Evolutionary conservation across 2,329 filamentous ascomycete species (phyloP).

Genomic region (Orbilia quercus): DNA sequence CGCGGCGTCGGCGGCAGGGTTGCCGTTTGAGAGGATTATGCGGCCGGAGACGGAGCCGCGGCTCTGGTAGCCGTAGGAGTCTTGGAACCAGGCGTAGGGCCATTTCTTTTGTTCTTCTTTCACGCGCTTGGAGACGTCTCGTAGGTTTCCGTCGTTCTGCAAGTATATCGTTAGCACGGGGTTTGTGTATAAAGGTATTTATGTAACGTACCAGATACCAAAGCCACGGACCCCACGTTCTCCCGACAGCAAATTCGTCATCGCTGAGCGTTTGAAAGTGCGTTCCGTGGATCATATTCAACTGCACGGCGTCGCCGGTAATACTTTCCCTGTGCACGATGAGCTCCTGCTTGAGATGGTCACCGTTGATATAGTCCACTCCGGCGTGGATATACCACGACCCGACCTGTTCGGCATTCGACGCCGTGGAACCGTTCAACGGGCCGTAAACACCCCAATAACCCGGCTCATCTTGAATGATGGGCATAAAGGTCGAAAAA

Average conservation of each 20-base stretch:
- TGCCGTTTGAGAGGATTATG: constrained; percentile 66
- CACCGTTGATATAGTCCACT: constrained; percentile 68
- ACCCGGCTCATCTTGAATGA: constrained; percentile 61
- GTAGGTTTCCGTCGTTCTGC: constrained; percentile 66
- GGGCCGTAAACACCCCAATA: constrained; percentile 67
- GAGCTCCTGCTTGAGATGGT: constrained; percentile 69
- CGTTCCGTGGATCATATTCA: constrained; percentile 70
- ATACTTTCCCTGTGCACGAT: constrained; percentile 68
- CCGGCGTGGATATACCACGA: constrained; percentile 68
- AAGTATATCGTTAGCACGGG: constrained; percentile 56
- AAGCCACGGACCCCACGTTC: constrained; percentile 66
- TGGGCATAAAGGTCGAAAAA: constrained; percentile 63
- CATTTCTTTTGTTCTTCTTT: constrained; percentile 65
- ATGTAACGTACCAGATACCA: constrained; percentile 62
- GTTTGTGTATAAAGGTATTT: not conserved
- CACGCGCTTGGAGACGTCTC: constrained; percentile 64
- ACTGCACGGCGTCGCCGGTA: constrained; percentile 68
- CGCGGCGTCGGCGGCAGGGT: constrained; percentile 66
- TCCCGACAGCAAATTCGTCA: constrained; percentile 62
- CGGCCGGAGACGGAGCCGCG: constrained; percentile 66
- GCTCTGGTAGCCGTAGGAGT: constrained; percentile 65
- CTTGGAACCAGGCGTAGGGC: constrained; percentile 67
- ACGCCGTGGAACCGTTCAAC: constrained; percentile 1
- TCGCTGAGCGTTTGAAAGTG: constrained; percentile 63
- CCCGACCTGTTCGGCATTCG: constrained; percentile 63